Evolutionary conservation across 2,329 filamentous ascomycete genomes (phyloP), one percentile per base, ranked within the genome.

Genomic region (Penicillium sp.): DNA sequence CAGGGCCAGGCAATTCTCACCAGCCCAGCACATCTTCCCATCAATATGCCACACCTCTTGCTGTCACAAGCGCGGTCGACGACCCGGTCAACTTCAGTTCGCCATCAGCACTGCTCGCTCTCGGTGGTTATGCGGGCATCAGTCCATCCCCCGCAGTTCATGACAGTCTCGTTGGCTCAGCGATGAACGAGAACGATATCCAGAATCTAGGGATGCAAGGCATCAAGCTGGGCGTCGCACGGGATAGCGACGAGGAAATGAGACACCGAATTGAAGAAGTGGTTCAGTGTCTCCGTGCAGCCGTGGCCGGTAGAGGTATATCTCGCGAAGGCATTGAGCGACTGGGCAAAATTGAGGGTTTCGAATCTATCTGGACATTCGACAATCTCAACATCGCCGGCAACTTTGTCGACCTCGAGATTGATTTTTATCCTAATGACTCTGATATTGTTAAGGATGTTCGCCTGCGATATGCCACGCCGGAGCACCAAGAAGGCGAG

Each of bases 321-420:
- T 74, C 72, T 45, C 65, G 75, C 14, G 73, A 76, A 44, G 69
- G 71, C 0, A 64, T 77, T 25, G 73, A 77, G 53, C 65, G 73
- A 44, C 47, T 77, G 20, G 72, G 69, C 20, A 66, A 69, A 44
- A 60, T 77, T 2, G 72, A 76, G 51, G 74, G 73, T 2, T 75
- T 77, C 28, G 73, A 76, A 44, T 75, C 73, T 13, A 71, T 76
- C 38, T 76, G 74, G 74, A 73, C 76, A 54, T 73, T 76, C 14
- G 70, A 77, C 38, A 72, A 69, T 52, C 65, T 77, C 40, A 76
- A 67, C 43, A 75, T 77, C 54, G 75, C 74, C 7, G 75, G 75
- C 4, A 74, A 76, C 42, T 72, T 71, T 48, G 74, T 77, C 28
- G 75, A 77, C 46, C 63, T 77, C 14, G 75, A 77, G 51, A 74